phyloP scores from a whole-genome alignment of 169 alveolate species.

The Plasmodium yoelii region DNA sequence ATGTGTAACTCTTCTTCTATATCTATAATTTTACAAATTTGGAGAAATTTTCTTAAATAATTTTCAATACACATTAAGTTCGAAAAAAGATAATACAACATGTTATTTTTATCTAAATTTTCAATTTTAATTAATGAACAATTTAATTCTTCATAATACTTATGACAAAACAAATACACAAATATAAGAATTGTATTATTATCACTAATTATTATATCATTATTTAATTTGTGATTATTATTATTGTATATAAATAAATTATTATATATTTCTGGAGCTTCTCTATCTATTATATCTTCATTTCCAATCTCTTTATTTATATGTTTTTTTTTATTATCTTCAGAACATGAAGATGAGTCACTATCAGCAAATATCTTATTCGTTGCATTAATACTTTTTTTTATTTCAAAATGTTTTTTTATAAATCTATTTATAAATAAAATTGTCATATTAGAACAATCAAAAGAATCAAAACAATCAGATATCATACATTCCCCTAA shows the following conservation, averaged over 20 bases:
- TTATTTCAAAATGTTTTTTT: conserved; percentile 72
- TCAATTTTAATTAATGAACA: conserved; percentile 29
- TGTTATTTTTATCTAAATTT: conserved; percentile 49
- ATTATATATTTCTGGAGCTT: background rate
- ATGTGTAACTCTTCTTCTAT: conserved; percentile 9
- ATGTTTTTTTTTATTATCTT: no score
- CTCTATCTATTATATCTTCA: conserved; percentile 3
- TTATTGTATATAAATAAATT: conserved; percentile 44
- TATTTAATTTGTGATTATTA: conserved; percentile 56
- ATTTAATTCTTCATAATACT: conserved; percentile 57
- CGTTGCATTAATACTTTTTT: conserved; percentile 19
- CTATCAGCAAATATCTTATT: conserved; percentile 44
- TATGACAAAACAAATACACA: conserved; percentile 51
- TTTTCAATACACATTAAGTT: conserved; percentile 35
- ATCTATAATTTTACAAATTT: conserved; percentile 27
- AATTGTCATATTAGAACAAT: conserved; percentile 55
- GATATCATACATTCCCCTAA: conserved; percentile 24
- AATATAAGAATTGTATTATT: conserved; percentile 40
- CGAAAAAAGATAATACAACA: conserved; percentile 38
- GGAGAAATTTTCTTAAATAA: conserved; percentile 42
- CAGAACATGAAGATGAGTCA: background rate
- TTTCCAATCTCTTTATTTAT: conserved; percentile 10
- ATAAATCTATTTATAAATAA: conserved; percentile 66
- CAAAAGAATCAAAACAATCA: conserved; percentile 45
- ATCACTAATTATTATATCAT: conserved; percentile 70